A percentile compares a stretch with the other conserved stretches of the same genome.
phyloP scores from a whole-genome alignment of 257 asterid genomes.

The Fraxinus cuspidata region DNA sequence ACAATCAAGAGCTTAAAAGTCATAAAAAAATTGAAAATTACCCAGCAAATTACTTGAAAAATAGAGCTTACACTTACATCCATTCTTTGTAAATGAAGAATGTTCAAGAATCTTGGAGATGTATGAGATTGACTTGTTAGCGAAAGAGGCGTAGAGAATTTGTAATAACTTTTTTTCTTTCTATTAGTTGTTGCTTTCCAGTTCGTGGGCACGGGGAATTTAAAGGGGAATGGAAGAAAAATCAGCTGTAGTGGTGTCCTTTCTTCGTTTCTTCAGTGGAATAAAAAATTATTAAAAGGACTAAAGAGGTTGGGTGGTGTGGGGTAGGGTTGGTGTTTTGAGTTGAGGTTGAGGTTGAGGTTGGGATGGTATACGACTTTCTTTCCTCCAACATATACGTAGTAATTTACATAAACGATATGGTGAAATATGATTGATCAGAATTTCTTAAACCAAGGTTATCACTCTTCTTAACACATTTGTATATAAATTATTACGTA shows the following conservation, averaged over 20 bases:
- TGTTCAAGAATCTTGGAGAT: slow-evolving; percentile 23
- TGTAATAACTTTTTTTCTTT: slow-evolving; percentile 9
- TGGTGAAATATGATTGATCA: too few relatives aligned
- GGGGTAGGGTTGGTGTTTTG: too few relatives aligned
- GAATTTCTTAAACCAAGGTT: too few relatives aligned
- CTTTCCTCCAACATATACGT: too few relatives aligned
- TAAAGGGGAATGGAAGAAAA: slow-evolving; percentile 19
- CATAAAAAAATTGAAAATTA: not conserved
- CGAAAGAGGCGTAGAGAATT: not conserved
- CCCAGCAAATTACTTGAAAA: not conserved
- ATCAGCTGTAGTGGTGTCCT: slow-evolving; percentile 1
- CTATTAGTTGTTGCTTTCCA: not conserved
- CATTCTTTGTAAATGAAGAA: slow-evolving; percentile 18
- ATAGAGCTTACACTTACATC: slow-evolving; percentile 32
- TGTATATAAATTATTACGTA: too few relatives aligned
- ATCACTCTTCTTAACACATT: too few relatives aligned
- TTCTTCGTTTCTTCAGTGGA: slow-evolving; percentile 11
- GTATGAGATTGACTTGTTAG: slow-evolving; percentile 24
- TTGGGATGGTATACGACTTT: too few relatives aligned
- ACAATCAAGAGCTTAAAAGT: not conserved
- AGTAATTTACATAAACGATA: too few relatives aligned
- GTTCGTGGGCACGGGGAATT: slow-evolving; percentile 21
- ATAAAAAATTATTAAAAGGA: slow-evolving; percentile 14
- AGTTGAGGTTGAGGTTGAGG: too few relatives aligned
- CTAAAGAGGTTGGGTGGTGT: not conserved